Base-by-base conservation (phyloP, 2,329 filamentous ascomycete species). In the Arachnopeziza araneosa region DNA sequence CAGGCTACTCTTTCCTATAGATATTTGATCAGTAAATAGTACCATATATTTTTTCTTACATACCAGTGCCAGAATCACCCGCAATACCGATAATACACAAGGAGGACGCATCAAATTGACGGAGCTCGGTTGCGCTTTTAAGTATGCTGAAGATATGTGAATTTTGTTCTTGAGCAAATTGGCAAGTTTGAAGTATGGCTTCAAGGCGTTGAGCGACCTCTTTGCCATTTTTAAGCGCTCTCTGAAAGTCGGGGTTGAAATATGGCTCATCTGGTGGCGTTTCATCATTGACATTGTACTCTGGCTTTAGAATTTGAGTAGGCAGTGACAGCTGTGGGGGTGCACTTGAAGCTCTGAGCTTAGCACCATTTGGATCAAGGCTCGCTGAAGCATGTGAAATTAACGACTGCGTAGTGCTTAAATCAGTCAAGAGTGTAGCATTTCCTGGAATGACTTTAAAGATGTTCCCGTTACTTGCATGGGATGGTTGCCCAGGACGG, bases 1-100 rank as follows among this genome's bases (percentile, higher is more conserved):
- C 2, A 74, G 61, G 57, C 50, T 52, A 17, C 50, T 52, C 17
- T 52, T 52, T 22, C 50, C 50, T 52, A 52, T 14, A 22, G 3
- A 12, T 22, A 9, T 19, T 52, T 2, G 24, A n/a, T 52, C 22
- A 52, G 50, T n/a, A 17, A 12, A 21, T 22, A 4, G 22, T 22
- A 22, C 50, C n/a, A 22, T 3, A n/a, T n/a, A 22, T 5, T 22
- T 10, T 52, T n/a, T 10, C n/a, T 24, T 24, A 55, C 54, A 14
- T 55, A 55, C 54, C 54, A 6, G 23, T 24, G 23, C 54, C 54
- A 55, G 54, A 55, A 24, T 55, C 54, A 12, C 54, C 54, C 54
- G 23, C 54, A 55, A 55, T 36, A 8, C 54, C 54, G 17, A 55
- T 55, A 5, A 17, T 55, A 44, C 54, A 55, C 14, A 55, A 24